These are phyloP conservation scores for Eremothecium coryli DNA, from an alignment of 1,139 yeast genomes.

Conservation along the genomic window DNA sequence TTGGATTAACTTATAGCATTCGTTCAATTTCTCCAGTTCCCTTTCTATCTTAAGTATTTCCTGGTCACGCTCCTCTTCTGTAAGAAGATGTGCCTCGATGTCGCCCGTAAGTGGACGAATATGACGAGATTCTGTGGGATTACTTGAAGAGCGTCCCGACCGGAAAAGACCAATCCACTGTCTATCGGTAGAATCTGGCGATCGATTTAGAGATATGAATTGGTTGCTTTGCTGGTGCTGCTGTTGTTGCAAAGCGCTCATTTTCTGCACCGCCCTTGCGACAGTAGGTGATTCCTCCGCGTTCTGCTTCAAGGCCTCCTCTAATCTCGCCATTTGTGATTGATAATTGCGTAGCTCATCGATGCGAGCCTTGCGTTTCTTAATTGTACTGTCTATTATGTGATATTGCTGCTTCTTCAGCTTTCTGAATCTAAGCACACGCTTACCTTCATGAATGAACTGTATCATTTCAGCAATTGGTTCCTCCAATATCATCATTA, in stretches of 20 bases:
- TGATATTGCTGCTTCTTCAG: constrained; percentile 62
- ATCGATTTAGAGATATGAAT: not conserved
- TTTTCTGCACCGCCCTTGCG: constrained; percentile 23
- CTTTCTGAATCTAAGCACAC: constrained; percentile 59
- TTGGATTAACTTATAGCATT: constrained; percentile 31
- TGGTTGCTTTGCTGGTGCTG: not conserved
- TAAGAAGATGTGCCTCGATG: constrained; percentile 26
- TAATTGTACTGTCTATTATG: constrained; percentile 36
- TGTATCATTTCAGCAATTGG: constrained; percentile 81
- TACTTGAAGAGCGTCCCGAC: constrained; percentile 12
- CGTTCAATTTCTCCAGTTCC: constrained; percentile 32
- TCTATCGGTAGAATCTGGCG: constrained; percentile 4
- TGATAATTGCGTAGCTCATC: constrained; percentile 27
- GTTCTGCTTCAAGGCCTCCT: constrained; percentile 26
- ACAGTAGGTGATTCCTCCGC: constrained; percentile 28
- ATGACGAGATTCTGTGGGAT: constrained; percentile 12
- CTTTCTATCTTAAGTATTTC: constrained; percentile 26
- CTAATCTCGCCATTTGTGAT: constrained; percentile 29
- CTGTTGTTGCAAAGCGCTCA: not conserved
- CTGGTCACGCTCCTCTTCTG: constrained; percentile 29
- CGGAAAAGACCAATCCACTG: constrained; percentile 5
- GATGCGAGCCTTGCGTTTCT: constrained; percentile 26
- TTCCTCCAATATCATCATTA: constrained; percentile 67
- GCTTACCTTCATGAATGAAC: constrained; percentile 58
- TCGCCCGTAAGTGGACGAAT: constrained; percentile 7